Conservation (phyloP, 106 monocot genomes). For the Narthecium ossifragum region DNA sequence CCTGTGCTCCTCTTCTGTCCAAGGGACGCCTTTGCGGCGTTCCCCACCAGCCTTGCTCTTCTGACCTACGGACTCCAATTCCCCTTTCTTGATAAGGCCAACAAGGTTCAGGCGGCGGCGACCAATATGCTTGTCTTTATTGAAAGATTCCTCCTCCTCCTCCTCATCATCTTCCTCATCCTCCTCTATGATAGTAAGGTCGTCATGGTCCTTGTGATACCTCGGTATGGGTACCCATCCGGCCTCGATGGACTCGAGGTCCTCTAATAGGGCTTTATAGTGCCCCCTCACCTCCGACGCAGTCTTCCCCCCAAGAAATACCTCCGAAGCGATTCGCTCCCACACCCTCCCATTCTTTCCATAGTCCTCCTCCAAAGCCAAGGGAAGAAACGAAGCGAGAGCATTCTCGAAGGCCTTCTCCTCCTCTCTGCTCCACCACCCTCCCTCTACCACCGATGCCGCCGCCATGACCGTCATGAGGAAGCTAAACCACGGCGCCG, state of each 20-base stretch:
- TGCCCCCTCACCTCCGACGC: slow-evolving; percentile 58
- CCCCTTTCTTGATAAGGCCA: too few species aligned
- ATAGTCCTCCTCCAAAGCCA: slow-evolving; percentile 9
- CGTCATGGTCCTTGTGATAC: too few species aligned
- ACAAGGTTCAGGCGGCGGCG: too few species aligned
- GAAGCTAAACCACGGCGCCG: background rate
- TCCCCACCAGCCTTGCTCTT: too few species aligned
- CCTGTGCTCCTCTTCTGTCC: slow-evolving; percentile 97
- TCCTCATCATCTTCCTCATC: too few species aligned
- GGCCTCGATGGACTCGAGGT: slow-evolving; percentile 67
- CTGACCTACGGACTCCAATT: too few species aligned
- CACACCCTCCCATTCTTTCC: slow-evolving; percentile 18
- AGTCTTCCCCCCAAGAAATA: slow-evolving; percentile 45
- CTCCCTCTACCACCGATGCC: slow-evolving; percentile 1
- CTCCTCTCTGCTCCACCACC: slow-evolving; percentile 58
- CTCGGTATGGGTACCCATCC: slow-evolving; percentile 54
- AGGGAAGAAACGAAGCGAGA: slow-evolving; percentile 20
- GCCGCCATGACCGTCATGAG: too few species aligned
- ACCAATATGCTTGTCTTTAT: too few species aligned
- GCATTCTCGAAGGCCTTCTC: slow-evolving; percentile 76
- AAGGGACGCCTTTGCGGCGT: slow-evolving; percentile 77
- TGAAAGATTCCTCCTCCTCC: too few species aligned
- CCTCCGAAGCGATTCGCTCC: slow-evolving; percentile 40
- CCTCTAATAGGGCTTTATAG: slow-evolving; percentile 65
- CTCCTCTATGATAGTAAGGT: too few species aligned